Evolutionary conservation across 2,329 filamentous ascomycete genomes (phyloP).

Genomic region (Endoconidiophora laricicola): DNA sequence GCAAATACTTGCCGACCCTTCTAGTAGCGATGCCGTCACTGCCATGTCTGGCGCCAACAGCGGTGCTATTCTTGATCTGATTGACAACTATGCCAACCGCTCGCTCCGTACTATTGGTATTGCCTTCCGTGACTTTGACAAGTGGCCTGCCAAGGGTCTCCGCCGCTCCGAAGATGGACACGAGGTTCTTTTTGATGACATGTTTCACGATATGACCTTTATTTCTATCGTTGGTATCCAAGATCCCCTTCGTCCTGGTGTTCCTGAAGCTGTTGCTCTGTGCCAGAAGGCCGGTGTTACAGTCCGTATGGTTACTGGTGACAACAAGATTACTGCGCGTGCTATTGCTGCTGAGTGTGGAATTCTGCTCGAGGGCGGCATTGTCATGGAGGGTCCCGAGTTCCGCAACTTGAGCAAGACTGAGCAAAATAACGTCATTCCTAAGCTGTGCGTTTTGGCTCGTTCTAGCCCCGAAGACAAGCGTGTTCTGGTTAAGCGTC

Average conservation of each 20-base stretch:
- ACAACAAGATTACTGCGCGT: conserved; percentile 64
- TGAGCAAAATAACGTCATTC: conserved; percentile 51
- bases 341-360: conserved; percentile 67
- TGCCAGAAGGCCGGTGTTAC: conserved; percentile 64
- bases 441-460: conserved; percentile 53
- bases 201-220: conserved; percentile 52
- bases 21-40: conserved; percentile 25
- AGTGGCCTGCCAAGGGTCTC: conserved; percentile 59
- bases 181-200: conserved; percentile 47
- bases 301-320: conserved; percentile 74
- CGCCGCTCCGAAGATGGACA: conserved; percentile 37
- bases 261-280: conserved; percentile 53
- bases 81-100: conserved; percentile 59
- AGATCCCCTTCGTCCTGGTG: conserved; percentile 59
- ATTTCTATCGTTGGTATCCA: conserved; percentile 63
- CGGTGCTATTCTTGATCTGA: conserved; percentile 45
- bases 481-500: conserved; percentile 50
- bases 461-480: conserved; percentile 65
- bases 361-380: conserved; percentile 49
- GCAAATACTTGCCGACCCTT: conserved; percentile 32
- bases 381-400: conserved; percentile 63
- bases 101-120: conserved; percentile 76
- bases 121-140: conserved; percentile 66
- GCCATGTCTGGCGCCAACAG: conserved; percentile 35
- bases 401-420: conserved; percentile 55